These are phyloP conservation scores for Clarireedia homoeocarpa DNA, from an alignment of 2,329 filamentous ascomycete genomes.

Conservation along the genomic window DNA sequence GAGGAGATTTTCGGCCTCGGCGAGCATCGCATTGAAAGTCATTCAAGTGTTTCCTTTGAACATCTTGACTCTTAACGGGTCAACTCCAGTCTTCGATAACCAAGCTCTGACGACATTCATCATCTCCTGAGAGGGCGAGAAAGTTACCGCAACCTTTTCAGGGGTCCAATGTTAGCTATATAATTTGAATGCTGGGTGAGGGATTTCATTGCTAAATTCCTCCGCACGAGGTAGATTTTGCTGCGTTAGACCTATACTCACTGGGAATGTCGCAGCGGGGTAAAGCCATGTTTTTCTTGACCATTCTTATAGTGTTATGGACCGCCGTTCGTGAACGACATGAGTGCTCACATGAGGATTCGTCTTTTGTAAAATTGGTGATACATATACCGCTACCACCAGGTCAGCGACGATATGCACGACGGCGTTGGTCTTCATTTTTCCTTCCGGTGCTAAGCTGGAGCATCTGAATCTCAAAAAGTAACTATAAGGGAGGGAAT, in stretches of 20 bases:
- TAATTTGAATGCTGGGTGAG: conserved; percentile 36
- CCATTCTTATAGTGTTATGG: conserved; percentile 16
- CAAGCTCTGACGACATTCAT: conserved; percentile 44
- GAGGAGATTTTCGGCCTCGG: conserved; percentile 43
- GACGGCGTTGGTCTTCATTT: conserved; percentile 18
- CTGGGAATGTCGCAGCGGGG: conserved; percentile 17
- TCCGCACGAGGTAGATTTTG: conserved; percentile 39
- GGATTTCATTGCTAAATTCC: conserved; percentile 36
- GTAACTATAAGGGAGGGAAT: not conserved
- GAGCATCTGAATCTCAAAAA: conserved; percentile 15
- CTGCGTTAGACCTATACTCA: conserved; percentile 37
- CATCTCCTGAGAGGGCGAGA: conserved; percentile 36
- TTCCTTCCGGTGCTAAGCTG: conserved; percentile 17
- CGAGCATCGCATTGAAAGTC: conserved; percentile 29
- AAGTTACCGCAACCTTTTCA: conserved; percentile 36
- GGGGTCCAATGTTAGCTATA: conserved; percentile 42
- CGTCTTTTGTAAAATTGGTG: conserved; percentile 15
- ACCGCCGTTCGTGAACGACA: conserved; percentile 24
- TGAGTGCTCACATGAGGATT: conserved; percentile 10
- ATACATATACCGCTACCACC: conserved; percentile 22
- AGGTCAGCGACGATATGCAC: conserved; percentile 23
- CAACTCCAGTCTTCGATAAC: conserved; percentile 46
- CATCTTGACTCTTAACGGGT: conserved; percentile 38
- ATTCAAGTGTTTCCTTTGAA: conserved; percentile 30
- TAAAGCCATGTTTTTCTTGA: conserved; percentile 17